Evolutionary conservation across 2,329 filamentous ascomycete genomes (phyloP), one percentile per base, ranked within the genome.

Genomic region (Huntiella omanensis): DNA sequence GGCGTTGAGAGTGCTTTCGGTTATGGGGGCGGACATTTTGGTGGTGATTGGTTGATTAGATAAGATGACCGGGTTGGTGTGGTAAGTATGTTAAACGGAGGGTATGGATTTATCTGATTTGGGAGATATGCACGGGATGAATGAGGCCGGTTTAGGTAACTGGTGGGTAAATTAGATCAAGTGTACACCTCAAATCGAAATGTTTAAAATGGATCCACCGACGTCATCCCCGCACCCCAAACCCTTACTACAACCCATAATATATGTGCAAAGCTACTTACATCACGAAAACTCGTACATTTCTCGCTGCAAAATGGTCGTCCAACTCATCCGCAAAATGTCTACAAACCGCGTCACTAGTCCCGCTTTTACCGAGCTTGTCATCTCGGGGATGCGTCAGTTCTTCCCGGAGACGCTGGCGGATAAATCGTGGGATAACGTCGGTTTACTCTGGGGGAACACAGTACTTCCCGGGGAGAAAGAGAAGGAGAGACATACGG

Each of bases 381-480:
- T 92, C 43, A 80, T 92, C 48, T 67, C 69, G 55, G 78, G 83
- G 7, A 87, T 94, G 81, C 75, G 73, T 56, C 78, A 73, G 43
- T 91, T 86, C 50, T 98, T 94, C 59, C 91, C 91, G 0, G 84
- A 92, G 58, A 76, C 77, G 50, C 69, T 95, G 37, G 91, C 91
- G 7, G 91, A 96, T 58, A 80, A 79, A 54, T 77, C 81, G 53
- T 98, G 87, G 72, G 91, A 98, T 60, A 98, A 98, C 58, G 94
- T 92, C n/a, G 91, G 91, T 43, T 71, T 95, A 45, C 70, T 93
- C 43, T 55, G 70, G 46, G 62, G 63, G 51, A 66, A 67, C 54
- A 59, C 64, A n/a, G 52, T 57, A 46, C 41, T 54, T 32, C 40
- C 47, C 39, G 12, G 12, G 4, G 55, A 59, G 19, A 43, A 56